Evolutionary conservation across 208 protist species (phyloP), one percentile per base, ranked within the genome.

Genomic region (Wallacemonas rigidus): DNA sequence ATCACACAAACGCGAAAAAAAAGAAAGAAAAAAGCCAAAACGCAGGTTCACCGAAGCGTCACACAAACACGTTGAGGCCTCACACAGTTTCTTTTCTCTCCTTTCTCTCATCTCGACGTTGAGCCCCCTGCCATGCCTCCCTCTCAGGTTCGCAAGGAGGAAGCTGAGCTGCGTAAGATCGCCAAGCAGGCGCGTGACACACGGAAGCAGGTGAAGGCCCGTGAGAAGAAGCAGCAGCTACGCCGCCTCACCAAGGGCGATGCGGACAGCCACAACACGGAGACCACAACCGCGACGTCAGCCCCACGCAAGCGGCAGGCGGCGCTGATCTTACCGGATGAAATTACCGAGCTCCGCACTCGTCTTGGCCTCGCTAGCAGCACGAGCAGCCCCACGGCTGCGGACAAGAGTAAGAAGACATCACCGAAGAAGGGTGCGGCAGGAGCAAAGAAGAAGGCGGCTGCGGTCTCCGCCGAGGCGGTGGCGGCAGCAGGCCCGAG

Each of bases 151-250:
- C 76, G 76, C 44, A 94, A 94, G 77, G 91, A 96, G 75, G 88
- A 94, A 86, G 85, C 87, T 45, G 89, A 92, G 78, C 74, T 94
- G 26, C 89, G 89, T 68, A 85, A 90, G 67, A 90, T 96, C 45
- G 86, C 82, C 26, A 89, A 86, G 74, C 61, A 85, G 61, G 75
- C 87, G 5, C 84, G 90, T 3, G 40, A 79, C 6, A 75, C 81
- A 1, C 80, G 77, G 14, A 90, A 91, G 73, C 86, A 92, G 73
- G 83, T 76, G 15, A 76, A 82, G 26, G 67, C 75, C 35, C 76
- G 79, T 11, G 79, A 87, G 53, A 71, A 77, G 26, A 88, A 84
- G 69, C 74, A 80, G 72, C 62, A 79, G 44, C 80, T 81, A 57
- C 76, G 77, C 39, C 63, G 65, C 12, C 26, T 26, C 26, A 64